A percentile compares a stretch with the other conserved stretches of the same genome.
phyloP scores from a whole-genome alignment of 2,329 filamentous ascomycete species.

The Neonectria coccinea region DNA sequence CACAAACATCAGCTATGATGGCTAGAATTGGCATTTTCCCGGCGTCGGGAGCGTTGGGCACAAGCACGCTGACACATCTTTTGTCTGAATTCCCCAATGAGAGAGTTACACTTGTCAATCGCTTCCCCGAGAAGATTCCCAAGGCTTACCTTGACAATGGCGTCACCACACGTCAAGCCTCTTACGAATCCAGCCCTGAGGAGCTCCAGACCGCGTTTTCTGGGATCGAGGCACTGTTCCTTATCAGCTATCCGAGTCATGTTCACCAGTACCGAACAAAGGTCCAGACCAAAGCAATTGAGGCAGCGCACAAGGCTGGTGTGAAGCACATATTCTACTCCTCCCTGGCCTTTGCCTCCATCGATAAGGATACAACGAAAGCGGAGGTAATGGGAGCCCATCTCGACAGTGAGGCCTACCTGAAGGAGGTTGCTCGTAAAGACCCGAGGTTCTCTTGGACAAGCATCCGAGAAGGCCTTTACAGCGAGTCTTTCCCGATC shows the following conservation, averaged over 20 bases:
- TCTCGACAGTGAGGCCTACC: conserved; percentile 30
- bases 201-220: conserved; percentile 9
- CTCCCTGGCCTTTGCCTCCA: conserved; percentile 24
- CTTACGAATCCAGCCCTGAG: background rate
- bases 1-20: background rate
- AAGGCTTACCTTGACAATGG: conserved; percentile 12
- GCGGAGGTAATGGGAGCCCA: conserved; percentile 37
- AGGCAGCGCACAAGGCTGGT: conserved; percentile 28
- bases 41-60: conserved; percentile 36
- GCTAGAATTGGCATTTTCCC: conserved; percentile 33
- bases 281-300: conserved; percentile 23
- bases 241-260: conserved; percentile 39
- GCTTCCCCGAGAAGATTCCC: conserved; percentile 23
- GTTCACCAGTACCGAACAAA: conserved; percentile 30
- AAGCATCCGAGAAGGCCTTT: conserved; percentile 34
- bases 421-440: conserved; percentile 4
- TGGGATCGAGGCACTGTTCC: conserved; percentile 19
- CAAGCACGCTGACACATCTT: conserved; percentile 34
- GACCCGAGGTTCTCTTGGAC: conserved; percentile 22
- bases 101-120: conserved; percentile 33
- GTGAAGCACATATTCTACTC: conserved; percentile 37
- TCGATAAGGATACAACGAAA: background rate
- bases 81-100: conserved; percentile 19
- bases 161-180: background rate
- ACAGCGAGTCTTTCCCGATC: conserved; percentile 37